A percentile compares a stretch with the other conserved stretches of the same genome.
Evolutionary conservation across 345 rosid genomes (phyloP).

Genomic region (Aegle marmelos): DNA sequence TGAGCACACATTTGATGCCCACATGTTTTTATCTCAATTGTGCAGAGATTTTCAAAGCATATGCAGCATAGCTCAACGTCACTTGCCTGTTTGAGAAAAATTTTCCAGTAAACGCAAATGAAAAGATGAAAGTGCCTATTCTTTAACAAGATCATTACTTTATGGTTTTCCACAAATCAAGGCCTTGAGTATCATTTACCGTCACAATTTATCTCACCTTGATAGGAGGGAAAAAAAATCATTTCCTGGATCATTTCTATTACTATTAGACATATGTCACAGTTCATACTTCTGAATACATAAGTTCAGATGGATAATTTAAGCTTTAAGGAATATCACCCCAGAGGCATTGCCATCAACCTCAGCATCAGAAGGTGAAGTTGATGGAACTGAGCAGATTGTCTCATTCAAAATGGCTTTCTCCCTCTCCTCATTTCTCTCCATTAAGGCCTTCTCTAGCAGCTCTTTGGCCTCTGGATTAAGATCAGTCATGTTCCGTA

Average conservation of each 20-base stretch:
- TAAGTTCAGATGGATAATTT: not conserved
- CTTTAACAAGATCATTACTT: not conserved
- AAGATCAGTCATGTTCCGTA: slow-evolving; percentile 39
- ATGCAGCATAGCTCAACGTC: slow-evolving; percentile 31
- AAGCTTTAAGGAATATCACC: slow-evolving; percentile 22
- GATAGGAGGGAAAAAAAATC: not conserved
- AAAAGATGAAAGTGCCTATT: not conserved
- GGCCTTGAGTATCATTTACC: not conserved
- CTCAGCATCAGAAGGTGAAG: slow-evolving; percentile 31
- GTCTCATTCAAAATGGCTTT: slow-evolving; percentile 36
- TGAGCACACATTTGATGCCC: slow-evolving; percentile 32
- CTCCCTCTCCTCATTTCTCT: slow-evolving; percentile 45
- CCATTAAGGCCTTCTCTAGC: slow-evolving; percentile 36
- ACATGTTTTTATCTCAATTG: slow-evolving; percentile 32
- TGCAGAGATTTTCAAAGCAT: slow-evolving; percentile 33
- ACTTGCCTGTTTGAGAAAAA: slow-evolving; percentile 18
- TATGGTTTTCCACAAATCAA: not conserved
- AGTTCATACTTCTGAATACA: not conserved
- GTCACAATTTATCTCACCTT: not conserved
- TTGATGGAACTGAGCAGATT: slow-evolving; percentile 24
- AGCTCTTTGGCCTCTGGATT: slow-evolving; percentile 39
- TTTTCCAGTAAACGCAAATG: not conserved
- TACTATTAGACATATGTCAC: not conserved
- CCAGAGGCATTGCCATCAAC: slow-evolving; percentile 32
- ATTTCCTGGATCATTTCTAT: not conserved